Evolutionary conservation across 805 yeast genomes (phyloP).

Genomic region (Wickerhamiella occidentalis): DNA sequence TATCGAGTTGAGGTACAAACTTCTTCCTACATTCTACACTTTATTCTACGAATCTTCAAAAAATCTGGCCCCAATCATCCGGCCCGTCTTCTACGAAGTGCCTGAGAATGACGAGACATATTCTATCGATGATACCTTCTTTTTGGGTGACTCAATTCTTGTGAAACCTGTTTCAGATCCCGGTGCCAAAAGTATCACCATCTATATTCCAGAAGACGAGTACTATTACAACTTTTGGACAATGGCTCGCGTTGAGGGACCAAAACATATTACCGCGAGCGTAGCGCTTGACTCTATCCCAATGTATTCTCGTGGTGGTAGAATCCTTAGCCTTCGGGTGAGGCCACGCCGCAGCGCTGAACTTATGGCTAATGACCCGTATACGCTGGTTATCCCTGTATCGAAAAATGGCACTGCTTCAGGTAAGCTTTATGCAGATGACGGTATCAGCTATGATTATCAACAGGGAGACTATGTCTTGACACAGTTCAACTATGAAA

Average conservation of each 20-base stretch:
- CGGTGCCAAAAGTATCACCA: constrained; percentile 31
- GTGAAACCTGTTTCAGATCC: constrained; percentile 69
- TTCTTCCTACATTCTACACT: constrained; percentile 73
- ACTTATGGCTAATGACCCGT: constrained; percentile 69
- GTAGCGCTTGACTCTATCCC: constrained; percentile 56
- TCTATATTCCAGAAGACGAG: constrained; percentile 40
- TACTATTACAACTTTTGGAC: constrained; percentile 30
- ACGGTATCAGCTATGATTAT: constrained; percentile 62
- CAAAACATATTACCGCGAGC: constrained; percentile 19
- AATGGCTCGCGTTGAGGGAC: constrained; percentile 14
- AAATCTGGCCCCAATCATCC: constrained; percentile 55
- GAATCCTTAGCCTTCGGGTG: constrained; percentile 52
- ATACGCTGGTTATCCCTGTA: constrained; percentile 55
- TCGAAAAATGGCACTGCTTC: constrained; percentile 37
- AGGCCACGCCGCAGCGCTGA: constrained; percentile 70
- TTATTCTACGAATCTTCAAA: constrained; percentile 53
- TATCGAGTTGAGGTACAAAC: constrained; percentile 55
- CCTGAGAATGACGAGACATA: constrained; percentile 34
- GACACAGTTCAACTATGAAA: constrained; percentile 30
- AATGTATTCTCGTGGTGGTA: constrained; percentile 65
- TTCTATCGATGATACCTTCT: constrained; percentile 71
- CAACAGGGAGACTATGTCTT: constrained; percentile 38
- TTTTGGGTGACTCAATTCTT: constrained; percentile 52
- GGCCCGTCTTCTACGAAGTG: constrained; percentile 25
- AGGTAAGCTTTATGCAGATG: constrained; percentile 65